A percentile compares a stretch with the other conserved stretches of the same genome.
Conservation (phyloP, 331 rosid species). For the Rhamnella rubrinervis region DNA sequence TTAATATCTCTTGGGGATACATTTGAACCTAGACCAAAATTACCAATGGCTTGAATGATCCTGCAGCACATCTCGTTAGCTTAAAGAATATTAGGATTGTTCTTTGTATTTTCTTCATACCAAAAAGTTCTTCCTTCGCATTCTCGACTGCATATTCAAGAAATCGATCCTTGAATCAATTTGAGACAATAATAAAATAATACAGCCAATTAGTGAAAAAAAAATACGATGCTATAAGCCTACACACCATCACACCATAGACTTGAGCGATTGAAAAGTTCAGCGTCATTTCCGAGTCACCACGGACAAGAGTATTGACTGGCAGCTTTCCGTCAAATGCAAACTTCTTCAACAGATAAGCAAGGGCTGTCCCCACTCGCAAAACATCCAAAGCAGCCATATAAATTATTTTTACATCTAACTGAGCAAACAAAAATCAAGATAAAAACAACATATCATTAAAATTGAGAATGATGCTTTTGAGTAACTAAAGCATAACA, state of each 20-base stretch:
- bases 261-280: constrained; percentile 60
- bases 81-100: constrained; percentile 43
- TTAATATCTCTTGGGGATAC: constrained; percentile 67
- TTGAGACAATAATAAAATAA: constrained; percentile 14
- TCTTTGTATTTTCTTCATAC: constrained; percentile 52
- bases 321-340: constrained; percentile 46
- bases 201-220: constrained; percentile 4
- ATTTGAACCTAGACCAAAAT: constrained; percentile 62
- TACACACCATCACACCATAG: constrained; percentile 78
- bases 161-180: constrained; percentile 10
- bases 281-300: constrained; percentile 92
- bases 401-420: constrained; percentile 75
- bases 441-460: neutral
- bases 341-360: constrained; percentile 55
- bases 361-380: constrained; percentile 79
- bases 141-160: constrained; percentile 52
- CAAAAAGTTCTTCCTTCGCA: constrained; percentile 76
- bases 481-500: neutral
- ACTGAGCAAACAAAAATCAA: constrained; percentile 42
- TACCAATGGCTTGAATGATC: constrained; percentile 69
- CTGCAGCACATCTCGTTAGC: constrained; percentile 79
- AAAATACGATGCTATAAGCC: neutral
- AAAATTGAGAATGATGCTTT: constrained; percentile 15
- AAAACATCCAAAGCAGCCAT: constrained; percentile 72
- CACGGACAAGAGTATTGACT: constrained; percentile 72